Evolutionary conservation across 208 protist genomes (phyloP), one percentile per base, ranked within the genome.

Genomic region (Balamuthia mandrillaris): DNA sequence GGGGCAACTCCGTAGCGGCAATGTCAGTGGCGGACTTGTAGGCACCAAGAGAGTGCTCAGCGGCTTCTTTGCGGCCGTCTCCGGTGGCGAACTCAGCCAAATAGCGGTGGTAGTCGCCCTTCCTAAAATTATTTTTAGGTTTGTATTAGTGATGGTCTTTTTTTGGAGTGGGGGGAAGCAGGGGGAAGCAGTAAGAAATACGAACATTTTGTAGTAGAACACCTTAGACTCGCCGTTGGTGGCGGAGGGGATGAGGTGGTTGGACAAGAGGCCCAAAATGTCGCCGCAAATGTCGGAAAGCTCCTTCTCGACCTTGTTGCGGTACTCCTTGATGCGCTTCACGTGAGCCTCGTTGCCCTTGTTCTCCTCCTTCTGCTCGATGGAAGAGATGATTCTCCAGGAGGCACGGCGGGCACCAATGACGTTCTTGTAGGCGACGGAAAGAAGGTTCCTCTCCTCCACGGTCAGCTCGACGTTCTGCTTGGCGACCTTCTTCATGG

Each of bases 391-490:
- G 88, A 97, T 98, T 87, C 98, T 94, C 96, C 96, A 99, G 75
- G 97, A 96, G 27, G 97, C 95, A 82, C 98, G 96, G 66, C 97
- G 96, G 37, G 97, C 90, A 58, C 97, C 97, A 91, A 99, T 97
- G 72, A 98, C 96, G 91, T 99, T 99, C 93, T 99, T 99, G 95
- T 99, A 99, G 37, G 98, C 98, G 7, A 99, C 98, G 21, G 97
- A 99, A 41, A 99, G 95, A 7, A 99, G 94, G 89, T 99, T 99
- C 85, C 98, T 94, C 91, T 99, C 98, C 92, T 99, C 98, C 83
- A 96, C 94, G 51, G 94, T 93, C 21, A 99, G 95, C 77, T 97
- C 90, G 56, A 93, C 87, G 87, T 93, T 94, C 33, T 96, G 81
- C 84, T 96, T 72, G 37, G 97, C 95, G 45, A 98, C 95, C 52